These are phyloP conservation scores for Xylaria sp. DNA, from an alignment of 495 filamentous ascomycete species.

Conservation along the genomic window DNA sequence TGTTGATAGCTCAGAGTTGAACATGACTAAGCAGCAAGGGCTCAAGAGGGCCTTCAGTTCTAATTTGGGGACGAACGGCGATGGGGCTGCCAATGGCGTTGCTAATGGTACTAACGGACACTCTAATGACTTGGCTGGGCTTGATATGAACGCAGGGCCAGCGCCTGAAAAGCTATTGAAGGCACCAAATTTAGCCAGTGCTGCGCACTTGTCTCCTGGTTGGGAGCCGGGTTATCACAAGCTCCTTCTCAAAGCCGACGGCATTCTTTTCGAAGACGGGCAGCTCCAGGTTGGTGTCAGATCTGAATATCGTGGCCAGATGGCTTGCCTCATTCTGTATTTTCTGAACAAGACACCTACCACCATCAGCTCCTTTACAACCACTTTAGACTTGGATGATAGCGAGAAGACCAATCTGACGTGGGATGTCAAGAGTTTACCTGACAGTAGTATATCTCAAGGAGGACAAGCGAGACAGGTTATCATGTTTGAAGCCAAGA, in stretches of 20 bases:
- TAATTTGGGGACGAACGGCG: slow-evolving; percentile 61
- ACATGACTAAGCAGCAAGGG: slow-evolving; percentile 79
- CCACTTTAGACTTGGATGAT: slow-evolving; percentile 83
- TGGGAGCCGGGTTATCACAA: slow-evolving; percentile 93
- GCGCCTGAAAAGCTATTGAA: slow-evolving; percentile 64
- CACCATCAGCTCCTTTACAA: slow-evolving; percentile 86
- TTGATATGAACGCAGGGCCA: slow-evolving; percentile 71
- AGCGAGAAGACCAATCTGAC: slow-evolving; percentile 72
- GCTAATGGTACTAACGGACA: slow-evolving; percentile 62
- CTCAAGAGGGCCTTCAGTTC: slow-evolving; percentile 84
- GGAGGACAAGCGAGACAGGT: slow-evolving; percentile 89
- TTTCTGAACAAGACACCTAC: slow-evolving; percentile 91
- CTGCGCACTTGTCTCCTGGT: slow-evolving; percentile 89
- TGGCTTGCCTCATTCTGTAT: slow-evolving; percentile 94
- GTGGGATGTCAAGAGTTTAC: slow-evolving; percentile 84
- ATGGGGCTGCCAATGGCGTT: slow-evolving; percentile 61
- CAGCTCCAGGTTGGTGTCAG: slow-evolving; percentile 94
- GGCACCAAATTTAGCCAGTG: slow-evolving; percentile 85
- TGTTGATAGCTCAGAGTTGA: slow-evolving; percentile 77
- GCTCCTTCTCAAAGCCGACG: slow-evolving; percentile 79
- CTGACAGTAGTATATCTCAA: slow-evolving; percentile 79
- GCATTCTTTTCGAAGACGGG: slow-evolving; percentile 90
- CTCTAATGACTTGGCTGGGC: slow-evolving; percentile 75
- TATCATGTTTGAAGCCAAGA: slow-evolving; percentile 87
- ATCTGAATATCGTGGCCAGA: slow-evolving; percentile 90